phyloP scores from a whole-genome alignment of 345 rosid species.

The Hypericum perforatum region DNA sequence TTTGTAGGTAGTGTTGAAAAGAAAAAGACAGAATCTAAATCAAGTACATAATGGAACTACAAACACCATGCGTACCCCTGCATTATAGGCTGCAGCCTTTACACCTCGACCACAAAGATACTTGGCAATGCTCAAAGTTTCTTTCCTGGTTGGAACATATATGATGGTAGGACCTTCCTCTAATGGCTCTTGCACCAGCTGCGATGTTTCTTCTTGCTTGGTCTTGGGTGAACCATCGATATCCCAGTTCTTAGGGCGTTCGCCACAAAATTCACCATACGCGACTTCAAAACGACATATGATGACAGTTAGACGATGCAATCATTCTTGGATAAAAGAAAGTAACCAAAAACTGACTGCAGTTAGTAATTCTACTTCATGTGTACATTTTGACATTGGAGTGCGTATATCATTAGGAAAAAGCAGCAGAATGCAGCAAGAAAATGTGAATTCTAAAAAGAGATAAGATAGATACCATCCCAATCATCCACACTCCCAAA shows the following conservation, averaged over 20 bases:
- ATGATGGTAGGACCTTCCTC: slow-evolving; percentile 67
- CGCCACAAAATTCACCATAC: slow-evolving; percentile 56
- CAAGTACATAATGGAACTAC: neutral
- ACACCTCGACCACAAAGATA: slow-evolving; percentile 53
- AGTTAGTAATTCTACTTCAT: neutral
- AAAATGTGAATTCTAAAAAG: slow-evolving; percentile 5
- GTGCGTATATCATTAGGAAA: neutral
- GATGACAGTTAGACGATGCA: slow-evolving; percentile 8
- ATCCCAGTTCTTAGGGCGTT: slow-evolving; percentile 27
- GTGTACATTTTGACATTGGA: slow-evolving; percentile 1
- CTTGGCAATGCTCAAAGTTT: slow-evolving; percentile 56
- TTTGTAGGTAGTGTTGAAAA: no score
- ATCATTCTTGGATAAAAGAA: neutral
- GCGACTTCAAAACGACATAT: slow-evolving; percentile 41
- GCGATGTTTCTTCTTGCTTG: slow-evolving; percentile 27
- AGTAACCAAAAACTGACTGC: neutral
- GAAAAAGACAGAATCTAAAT: neutral
- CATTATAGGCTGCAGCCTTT: slow-evolving; percentile 89
- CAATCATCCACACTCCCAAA: slow-evolving; percentile 62
- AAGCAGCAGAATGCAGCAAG: slow-evolving; percentile 3
- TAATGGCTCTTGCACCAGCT: slow-evolving; percentile 33
- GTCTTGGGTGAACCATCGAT: slow-evolving; percentile 15
- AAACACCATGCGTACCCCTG: slow-evolving; percentile 34
- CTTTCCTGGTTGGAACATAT: slow-evolving; percentile 85
- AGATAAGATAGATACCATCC: slow-evolving; percentile 55